Evolutionary conservation across 1,139 yeast genomes (phyloP).

Genomic region (Candida dubliniensis): DNA sequence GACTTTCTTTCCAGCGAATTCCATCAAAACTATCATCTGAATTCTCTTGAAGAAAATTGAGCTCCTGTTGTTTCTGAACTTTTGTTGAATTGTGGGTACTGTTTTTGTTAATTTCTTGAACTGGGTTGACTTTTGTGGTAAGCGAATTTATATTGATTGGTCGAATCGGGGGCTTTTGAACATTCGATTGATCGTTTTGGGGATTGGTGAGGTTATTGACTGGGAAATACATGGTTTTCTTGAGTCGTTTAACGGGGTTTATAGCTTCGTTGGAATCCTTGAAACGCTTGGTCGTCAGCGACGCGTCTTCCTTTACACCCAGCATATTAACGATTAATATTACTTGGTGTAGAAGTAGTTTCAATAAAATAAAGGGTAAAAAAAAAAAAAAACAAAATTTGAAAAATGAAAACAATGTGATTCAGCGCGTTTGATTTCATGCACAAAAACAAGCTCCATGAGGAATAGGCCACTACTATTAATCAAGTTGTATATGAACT

Average conservation of each 20-base stretch:
- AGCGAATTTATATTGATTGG: constrained; percentile 10
- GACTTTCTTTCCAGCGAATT: constrained; percentile 42
- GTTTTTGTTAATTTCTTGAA: constrained; percentile 5
- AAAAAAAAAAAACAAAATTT: too few relatives aligned
- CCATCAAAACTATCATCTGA: constrained; percentile 52
- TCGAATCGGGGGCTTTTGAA: constrained; percentile 3
- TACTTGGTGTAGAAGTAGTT: too few relatives aligned
- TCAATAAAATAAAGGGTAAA: too few relatives aligned
- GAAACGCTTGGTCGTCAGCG: not conserved
- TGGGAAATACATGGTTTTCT: constrained; percentile 41
- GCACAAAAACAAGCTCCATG: too few relatives aligned
- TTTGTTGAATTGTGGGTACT: not conserved
- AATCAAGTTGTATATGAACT: too few relatives aligned
- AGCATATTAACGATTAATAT: too few relatives aligned
- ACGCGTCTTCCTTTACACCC: not conserved
- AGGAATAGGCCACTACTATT: too few relatives aligned
- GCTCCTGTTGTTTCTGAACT: constrained; percentile 1
- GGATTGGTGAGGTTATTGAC: constrained; percentile 23
- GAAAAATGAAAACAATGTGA: too few relatives aligned
- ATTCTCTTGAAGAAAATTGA: constrained; percentile 25
- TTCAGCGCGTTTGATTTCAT: too few relatives aligned
- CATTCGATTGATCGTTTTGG: not conserved
- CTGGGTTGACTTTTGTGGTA: constrained; percentile 9
- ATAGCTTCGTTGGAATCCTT: constrained; percentile 10
- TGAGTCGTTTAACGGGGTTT: constrained; percentile 18